phyloP scores from a whole-genome alignment of 768 basidiomycete species.

The Mycena vulgaris region DNA sequence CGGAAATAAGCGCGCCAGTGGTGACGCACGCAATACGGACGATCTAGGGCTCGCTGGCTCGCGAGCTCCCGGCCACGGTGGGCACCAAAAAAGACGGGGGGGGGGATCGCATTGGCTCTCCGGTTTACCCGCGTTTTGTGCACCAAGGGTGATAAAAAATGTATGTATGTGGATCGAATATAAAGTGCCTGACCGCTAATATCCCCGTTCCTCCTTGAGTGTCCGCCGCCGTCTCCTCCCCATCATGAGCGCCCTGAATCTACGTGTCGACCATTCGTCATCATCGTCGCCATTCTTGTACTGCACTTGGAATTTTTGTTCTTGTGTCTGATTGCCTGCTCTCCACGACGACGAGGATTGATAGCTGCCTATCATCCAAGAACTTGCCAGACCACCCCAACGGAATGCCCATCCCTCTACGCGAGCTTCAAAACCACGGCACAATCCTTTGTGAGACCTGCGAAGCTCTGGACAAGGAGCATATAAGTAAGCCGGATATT shows the following conservation, averaged over 20 bases:
- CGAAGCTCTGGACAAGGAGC: too few species aligned
- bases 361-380: too few species aligned
- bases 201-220: conserved; percentile 15
- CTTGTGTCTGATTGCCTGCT: not conserved
- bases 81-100: conserved; percentile 16
- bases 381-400: too few species aligned
- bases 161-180: conserved; percentile 35
- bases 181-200: conserved; percentile 15
- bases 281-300: not conserved
- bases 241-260: not conserved
- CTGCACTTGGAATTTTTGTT: not conserved
- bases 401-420: too few species aligned
- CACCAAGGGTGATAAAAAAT: conserved; percentile 18
- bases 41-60: not conserved
- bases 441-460: too few species aligned
- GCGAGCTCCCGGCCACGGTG: not conserved
- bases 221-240: not conserved
- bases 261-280: conserved; percentile 6
- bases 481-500: too few species aligned
- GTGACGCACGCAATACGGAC: not conserved
- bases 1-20: not conserved
- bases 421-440: too few species aligned
- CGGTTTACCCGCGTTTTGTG: conserved; percentile 26
- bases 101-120: not conserved
- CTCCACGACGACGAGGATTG: not conserved